Evolutionary conservation across 805 yeast genomes (phyloP).

Genomic region (Monosporozyma yasuniensis): DNA sequence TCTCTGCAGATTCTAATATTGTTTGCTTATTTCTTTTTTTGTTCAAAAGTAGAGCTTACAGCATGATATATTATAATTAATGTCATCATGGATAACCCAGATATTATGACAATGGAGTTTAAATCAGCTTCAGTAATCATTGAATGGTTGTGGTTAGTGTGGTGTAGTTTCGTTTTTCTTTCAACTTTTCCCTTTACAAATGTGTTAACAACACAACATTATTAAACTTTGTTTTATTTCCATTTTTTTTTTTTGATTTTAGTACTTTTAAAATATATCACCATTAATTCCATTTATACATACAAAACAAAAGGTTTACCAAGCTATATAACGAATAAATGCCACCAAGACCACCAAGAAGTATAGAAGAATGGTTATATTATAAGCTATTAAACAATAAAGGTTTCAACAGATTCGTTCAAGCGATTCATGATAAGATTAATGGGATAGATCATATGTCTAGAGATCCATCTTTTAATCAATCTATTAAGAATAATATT

Average conservation of each 20-base stretch:
- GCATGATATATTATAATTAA: slow-evolving; percentile 68
- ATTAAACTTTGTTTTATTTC: not conserved
- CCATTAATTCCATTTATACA: too few relatives aligned
- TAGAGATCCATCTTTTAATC: slow-evolving; percentile 2
- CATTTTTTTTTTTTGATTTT: not conserved
- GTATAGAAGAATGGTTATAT: slow-evolving; percentile 42
- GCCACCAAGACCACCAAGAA: slow-evolving; percentile 22
- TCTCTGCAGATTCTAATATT: too few relatives aligned
- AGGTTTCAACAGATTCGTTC: slow-evolving; percentile 54
- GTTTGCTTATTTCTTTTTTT: slow-evolving; percentile 1
- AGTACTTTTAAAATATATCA: too few relatives aligned
- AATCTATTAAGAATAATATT: slow-evolving; percentile 10
- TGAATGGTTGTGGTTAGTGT: not conserved
- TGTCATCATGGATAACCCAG: slow-evolving; percentile 64
- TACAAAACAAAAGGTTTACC: too few relatives aligned
- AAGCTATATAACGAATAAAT: not conserved
- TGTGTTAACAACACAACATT: not conserved
- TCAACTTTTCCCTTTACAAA: not conserved
- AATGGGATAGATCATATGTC: slow-evolving; percentile 46
- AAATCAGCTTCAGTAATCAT: slow-evolving; percentile 85
- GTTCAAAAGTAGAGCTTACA: slow-evolving; percentile 39
- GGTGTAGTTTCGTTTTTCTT: not conserved
- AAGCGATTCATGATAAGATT: slow-evolving; percentile 50
- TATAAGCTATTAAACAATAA: slow-evolving; percentile 45
- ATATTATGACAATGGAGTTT: slow-evolving; percentile 58